Percentiles rank a stretch among this genome's conserved stretches.
Evolutionary conservation across 768 basidiomycete species (phyloP).

Genomic region (Guyanaporus albipodus): DNA sequence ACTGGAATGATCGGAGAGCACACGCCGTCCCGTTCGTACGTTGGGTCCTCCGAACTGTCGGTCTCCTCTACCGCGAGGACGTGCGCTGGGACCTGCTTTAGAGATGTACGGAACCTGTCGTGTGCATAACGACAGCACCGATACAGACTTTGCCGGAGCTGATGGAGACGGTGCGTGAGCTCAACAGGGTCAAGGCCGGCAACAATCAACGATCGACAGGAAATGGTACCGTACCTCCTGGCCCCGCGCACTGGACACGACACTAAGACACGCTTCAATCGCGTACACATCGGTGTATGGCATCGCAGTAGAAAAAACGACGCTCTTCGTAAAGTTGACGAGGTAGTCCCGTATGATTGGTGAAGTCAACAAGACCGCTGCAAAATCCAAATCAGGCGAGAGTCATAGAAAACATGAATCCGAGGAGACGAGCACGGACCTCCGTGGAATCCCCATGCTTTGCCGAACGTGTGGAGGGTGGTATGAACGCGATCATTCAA

Average conservation of each 20-base stretch:
- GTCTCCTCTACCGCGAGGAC: conserved; percentile 2
- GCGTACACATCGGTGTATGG: conserved; percentile 18
- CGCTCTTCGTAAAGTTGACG: conserved; percentile 15
- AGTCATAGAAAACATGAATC: too few species aligned
- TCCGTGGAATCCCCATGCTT: conserved; percentile 28
- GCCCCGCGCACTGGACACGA: conserved; percentile 11
- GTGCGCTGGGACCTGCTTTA: conserved; percentile 7
- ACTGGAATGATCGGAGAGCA: conserved; percentile 21
- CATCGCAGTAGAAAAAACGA: conserved; percentile 23
- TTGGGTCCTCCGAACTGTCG: not conserved
- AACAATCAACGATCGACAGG: not conserved
- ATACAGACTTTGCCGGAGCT: conserved; percentile 16
- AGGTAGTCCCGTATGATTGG: conserved; percentile 13
- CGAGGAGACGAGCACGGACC: not conserved
- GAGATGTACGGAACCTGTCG: not conserved
- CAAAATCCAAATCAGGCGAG: not conserved
- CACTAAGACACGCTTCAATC: conserved; percentile 44
- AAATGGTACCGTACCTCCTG: conserved; percentile 15
- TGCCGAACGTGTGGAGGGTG: conserved; percentile 53
- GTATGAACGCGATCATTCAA: conserved; percentile 41
- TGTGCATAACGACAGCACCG: conserved; percentile 12
- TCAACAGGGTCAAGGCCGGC: not conserved
- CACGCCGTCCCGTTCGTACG: not conserved
- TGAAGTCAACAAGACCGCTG: conserved; percentile 16
- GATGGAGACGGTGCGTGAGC: not conserved